A percentile compares a stretch with the other conserved stretches of the same genome.
Evolutionary conservation across 768 basidiomycete genomes (phyloP).

Genomic region (Pseudohyphozyma bogoriensis): DNA sequence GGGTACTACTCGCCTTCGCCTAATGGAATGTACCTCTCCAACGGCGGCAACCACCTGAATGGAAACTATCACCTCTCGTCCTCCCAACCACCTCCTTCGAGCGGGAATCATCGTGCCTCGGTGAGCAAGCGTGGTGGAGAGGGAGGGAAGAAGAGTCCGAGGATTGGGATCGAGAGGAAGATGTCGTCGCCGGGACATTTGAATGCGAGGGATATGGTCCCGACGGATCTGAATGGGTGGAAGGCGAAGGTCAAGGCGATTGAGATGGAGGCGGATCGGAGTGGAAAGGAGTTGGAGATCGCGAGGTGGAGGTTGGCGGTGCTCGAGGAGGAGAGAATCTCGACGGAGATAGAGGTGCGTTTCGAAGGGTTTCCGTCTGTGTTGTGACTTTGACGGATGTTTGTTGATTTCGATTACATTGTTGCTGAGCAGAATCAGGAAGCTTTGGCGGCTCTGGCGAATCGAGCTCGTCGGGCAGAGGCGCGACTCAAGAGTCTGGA

Average conservation of each 20-base stretch:
- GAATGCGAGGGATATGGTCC: neutral
- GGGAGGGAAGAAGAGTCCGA: neutral
- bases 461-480: slow-evolving; percentile 22
- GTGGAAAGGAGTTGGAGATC: slow-evolving; percentile 25
- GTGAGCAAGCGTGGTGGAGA: neutral
- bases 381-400: too few species aligned
- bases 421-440: slow-evolving; percentile 11
- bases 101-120: neutral
- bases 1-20: neutral
- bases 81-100: neutral
- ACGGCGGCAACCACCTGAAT: too few species aligned
- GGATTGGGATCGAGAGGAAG: neutral
- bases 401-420: neutral
- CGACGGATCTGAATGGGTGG: neutral
- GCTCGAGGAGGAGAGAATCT: slow-evolving; percentile 12
- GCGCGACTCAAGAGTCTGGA: slow-evolving; percentile 20
- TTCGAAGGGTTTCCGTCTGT: neutral
- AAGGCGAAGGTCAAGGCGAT: slow-evolving; percentile 6
- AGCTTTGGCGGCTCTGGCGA: slow-evolving; percentile 18
- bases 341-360: slow-evolving; percentile 17
- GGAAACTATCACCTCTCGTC: neutral
- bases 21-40: neutral
- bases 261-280: slow-evolving; percentile 16
- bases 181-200: neutral
- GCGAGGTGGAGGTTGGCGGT: slow-evolving; percentile 21